Evolutionary conservation across 768 basidiomycete species (phyloP), one percentile per base, ranked within the genome.

Genomic region (Boletales sp.): DNA sequence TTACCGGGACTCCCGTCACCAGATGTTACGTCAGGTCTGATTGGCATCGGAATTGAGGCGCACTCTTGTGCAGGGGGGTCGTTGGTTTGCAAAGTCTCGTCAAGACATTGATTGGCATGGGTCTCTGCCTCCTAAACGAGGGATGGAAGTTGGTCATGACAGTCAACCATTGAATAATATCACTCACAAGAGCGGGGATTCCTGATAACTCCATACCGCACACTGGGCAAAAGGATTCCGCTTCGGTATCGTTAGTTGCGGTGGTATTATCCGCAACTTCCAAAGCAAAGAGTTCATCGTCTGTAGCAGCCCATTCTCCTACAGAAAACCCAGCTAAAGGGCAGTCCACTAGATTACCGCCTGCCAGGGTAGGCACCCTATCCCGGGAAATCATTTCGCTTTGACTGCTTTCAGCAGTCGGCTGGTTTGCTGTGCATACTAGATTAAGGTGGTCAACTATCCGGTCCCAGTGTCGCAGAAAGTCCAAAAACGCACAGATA

Each of bases 281-380:
- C 47, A 69, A 60, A 17, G 66, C 56, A 50, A 64, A 67, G 8
- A 76, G 64, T 64, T 86, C 90, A 55, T 92, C 90, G 56, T 91
- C 89, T 11, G 81, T 87, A 58, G 72, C 82, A 38, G 73, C 80
- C 88, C 89, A 90, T 8, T 82, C 81, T 30, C 77, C 77, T 15
- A 71, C 72, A 21, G 62, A 35, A 48, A 67, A 66, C 12, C 50
- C 57, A 15, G 38, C 27, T 18, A n/a, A 5, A 7, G 38, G 13
- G 7, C 40, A 43, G 18, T 34, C 19, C 15, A 4, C 21, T 15
- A 39, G 40, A 27, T 30, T 17, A 9, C 21, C 32, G 11, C 13
- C 37, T 18, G n/a, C 13, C 15, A 14, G 15, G 27, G 21, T 12
- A 15, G 41, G 35, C 8, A 19, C 13, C 10, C 19, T 29, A 43